Base-by-base conservation (phyloP, 306 rosid genomes). In the Coriaria nepalensis region DNA sequence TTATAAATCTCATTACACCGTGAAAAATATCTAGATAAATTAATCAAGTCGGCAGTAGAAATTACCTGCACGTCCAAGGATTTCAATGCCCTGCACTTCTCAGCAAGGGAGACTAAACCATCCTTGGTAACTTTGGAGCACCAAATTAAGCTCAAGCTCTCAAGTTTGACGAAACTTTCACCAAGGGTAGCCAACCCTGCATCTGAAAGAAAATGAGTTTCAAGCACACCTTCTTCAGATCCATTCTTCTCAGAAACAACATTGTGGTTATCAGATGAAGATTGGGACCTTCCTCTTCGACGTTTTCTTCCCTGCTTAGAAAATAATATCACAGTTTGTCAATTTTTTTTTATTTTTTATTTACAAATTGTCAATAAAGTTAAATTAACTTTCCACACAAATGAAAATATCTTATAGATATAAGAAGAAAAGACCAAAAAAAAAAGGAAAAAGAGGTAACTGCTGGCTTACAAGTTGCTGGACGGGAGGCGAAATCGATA, bases 61-160 rank as follows among this genome's bases (percentile, higher is more conserved):
- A n/a, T 56, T 39, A 81, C 98, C 98, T 85, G 98, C 71, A 90
- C 67, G 52, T 90, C 96, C 85, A 90, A 68, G 14, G 87, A 73
- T 40, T 75, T 90, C 68, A 90, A 63, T 39, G 34, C 52, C 9
- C 53, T 50, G 42, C 95, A 85, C 71, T 73, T 73, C 4, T 37
- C 61, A 35, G 94, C 87, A 0, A 85, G 69, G 10, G 87, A 79
- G 6, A 56, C 49, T 51, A 90, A 70, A 6, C 94, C 96, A 3
- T 41, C 40, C 52, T 85, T 79, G 6, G 92, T 74, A 49, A 85
- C 78, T 20, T 69, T 77, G 38, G 93, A 81, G 75, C 95, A 85
- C 96, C 94, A 90, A 38, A 90, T 82, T 42, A 90, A 74, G 75
- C 74, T 82, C 73, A 90, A 49, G 62, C 63, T 85, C 60, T 82